Evolutionary conservation across 768 basidiomycete species (phyloP).

Genomic region (Boletus vinaceobasis): DNA sequence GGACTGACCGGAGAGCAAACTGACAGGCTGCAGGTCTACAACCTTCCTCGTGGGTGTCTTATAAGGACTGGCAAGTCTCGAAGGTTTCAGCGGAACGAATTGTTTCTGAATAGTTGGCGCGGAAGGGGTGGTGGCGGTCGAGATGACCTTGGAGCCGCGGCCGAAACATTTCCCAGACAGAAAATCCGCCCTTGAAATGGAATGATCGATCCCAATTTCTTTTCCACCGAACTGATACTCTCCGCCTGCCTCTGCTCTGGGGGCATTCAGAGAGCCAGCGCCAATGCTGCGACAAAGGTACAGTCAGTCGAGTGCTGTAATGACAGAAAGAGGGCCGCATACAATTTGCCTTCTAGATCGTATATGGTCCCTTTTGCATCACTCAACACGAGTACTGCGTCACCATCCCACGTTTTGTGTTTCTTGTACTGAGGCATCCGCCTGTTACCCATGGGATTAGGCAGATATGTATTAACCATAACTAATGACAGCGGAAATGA

Average conservation of each 20-base stretch:
- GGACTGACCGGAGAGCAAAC: constrained; percentile 27
- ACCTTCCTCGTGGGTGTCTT: constrained; percentile 27
- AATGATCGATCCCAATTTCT: constrained; percentile 64
- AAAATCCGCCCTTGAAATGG: constrained; percentile 52
- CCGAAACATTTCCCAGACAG: constrained; percentile 67
- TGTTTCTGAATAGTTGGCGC: constrained; percentile 32
- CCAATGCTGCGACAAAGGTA: constrained; percentile 40
- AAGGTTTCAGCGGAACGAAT: constrained; percentile 31
- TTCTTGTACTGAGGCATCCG: constrained; percentile 70
- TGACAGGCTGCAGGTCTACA: constrained; percentile 41
- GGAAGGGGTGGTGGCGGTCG: constrained; percentile 15
- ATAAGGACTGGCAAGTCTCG: constrained; percentile 20
- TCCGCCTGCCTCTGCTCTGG: constrained; percentile 36
- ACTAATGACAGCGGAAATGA: not conserved
- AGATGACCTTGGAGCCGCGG: constrained; percentile 21
- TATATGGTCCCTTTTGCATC: constrained; percentile 48
- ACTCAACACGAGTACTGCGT: constrained; percentile 58
- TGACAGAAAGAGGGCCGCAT: constrained; percentile 21
- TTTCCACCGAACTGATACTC: constrained; percentile 47
- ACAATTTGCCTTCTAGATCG: constrained; percentile 66
- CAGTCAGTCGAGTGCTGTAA: not conserved
- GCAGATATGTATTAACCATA: not conserved
- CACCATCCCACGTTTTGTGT: constrained; percentile 90
- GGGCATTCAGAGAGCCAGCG: constrained; percentile 44
- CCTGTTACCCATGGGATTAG: constrained; percentile 36